Evolutionary conservation across 1,284 basidiomycete genomes (phyloP), one percentile per base, ranked within the genome.

Genomic region (Papiliotrema laurentii): DNA sequence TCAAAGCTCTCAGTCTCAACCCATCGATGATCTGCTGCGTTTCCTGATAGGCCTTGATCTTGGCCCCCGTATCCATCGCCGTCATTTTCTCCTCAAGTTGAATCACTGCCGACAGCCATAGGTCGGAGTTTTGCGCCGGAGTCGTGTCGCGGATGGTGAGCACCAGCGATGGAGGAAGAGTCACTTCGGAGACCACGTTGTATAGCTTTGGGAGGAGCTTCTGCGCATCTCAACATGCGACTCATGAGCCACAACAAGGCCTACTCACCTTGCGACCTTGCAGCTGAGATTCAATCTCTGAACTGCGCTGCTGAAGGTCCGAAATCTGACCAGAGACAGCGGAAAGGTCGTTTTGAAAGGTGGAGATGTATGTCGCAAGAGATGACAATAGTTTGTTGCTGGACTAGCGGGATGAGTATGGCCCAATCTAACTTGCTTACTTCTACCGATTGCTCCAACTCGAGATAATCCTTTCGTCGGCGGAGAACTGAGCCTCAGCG

Each of bases 251-350:
- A 19, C 24, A 28, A 30, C 19, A 7, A 10, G 5, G 22, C 19
- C 2, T 26, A 73, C 82, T 51, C 60, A 93, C 90, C 72, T 85
- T 80, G 49, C 92, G 80, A 41, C 84, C 87, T 69, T 85, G 87
- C 45, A 97, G 78, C 51, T 86, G 81, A 52, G 81, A 82, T 57
- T 97, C 93, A 42, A 98, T 94, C 41, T 86, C 84, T 56, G 88
- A 86, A 64, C 89, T 93, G 33, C 89, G 81, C 53, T 83, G 80
- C 68, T 98, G 94, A 22, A 99, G 79, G 57, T 94, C 87, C 0
- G 89, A 86, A 66, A 99, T 96, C 67, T 98, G 93, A 0, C 89
- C 87, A 2, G 94, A 97, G 4, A 97, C 92, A 2, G 86, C 84
- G 3, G 87, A 87, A 5, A 99, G 79, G 72, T 99, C 93, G 58